Conservation (phyloP, 2,329 filamentous ascomycete species). For the Alternaria sp. region DNA sequence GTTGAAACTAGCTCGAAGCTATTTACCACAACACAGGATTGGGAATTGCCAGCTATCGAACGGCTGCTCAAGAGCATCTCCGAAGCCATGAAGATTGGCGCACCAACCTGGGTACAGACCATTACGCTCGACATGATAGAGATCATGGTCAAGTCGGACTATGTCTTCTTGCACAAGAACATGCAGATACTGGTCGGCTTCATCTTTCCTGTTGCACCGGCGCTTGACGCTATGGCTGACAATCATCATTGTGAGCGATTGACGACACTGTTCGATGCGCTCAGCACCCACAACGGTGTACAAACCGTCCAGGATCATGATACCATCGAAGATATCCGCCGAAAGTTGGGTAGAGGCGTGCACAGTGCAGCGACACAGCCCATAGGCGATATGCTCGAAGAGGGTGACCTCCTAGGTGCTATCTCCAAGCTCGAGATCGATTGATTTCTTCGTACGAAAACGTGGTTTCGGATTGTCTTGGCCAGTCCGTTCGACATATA, state of each 20-base stretch:
- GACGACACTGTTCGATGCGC: neutral
- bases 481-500: too few relatives aligned
- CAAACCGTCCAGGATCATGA: neutral
- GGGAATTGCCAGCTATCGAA: neutral
- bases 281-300: neutral
- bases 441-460: too few relatives aligned
- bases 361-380: neutral
- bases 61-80: neutral
- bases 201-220: neutral
- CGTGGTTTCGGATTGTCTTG: too few relatives aligned
- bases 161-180: neutral
- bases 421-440: too few relatives aligned
- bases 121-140: neutral
- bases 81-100: neutral
- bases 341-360: neutral
- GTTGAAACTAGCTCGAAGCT: neutral
- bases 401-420: too few relatives aligned
- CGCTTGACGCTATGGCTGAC: neutral
- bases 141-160: neutral
- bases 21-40: neutral
- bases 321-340: neutral
- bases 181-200: neutral
- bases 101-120: neutral
- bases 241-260: neutral
- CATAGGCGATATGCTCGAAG: too few relatives aligned